phyloP scores from a whole-genome alignment of 106 monocot genomes.

The Hemerocallis citrina region DNA sequence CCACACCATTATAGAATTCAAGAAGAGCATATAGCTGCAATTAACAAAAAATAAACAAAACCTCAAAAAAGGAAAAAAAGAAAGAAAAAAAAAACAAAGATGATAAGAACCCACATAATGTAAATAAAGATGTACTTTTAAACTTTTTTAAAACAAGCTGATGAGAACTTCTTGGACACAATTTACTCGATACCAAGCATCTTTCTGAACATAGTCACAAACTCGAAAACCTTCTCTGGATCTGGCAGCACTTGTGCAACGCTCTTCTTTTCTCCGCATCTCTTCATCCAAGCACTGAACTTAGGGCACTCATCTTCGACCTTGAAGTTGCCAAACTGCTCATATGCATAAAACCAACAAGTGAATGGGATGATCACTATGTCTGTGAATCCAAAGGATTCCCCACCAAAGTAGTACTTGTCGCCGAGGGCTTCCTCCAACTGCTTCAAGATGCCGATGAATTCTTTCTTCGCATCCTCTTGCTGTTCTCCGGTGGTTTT shows the following conservation, averaged over 20 bases:
- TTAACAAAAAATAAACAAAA: no score
- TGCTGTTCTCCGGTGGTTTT: conserved; percentile 2
- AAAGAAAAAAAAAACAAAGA: no score
- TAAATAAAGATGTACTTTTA: no score
- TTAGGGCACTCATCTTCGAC: conserved; percentile 18
- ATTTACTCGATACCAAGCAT: conserved; percentile 14
- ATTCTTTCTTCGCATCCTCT: conserved; percentile 11
- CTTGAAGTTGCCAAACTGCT: conserved; percentile 12
- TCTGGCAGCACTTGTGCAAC: conserved; percentile 14
- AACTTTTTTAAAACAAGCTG: no score
- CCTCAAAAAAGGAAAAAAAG: no score
- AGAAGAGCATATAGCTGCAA: no score
- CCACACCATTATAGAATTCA: no score
- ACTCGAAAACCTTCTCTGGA: conserved; percentile 7
- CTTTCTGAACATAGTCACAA: conserved; percentile 9
- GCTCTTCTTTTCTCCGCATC: conserved; percentile 11
- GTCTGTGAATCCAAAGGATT: conserved; percentile 18
- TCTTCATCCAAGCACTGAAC: conserved; percentile 14
- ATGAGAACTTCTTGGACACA: no score
- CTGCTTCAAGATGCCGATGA: conserved; percentile 4
- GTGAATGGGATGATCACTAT: conserved; percentile 10
- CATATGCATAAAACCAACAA: conserved; percentile 13
- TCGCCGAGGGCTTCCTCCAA: conserved; percentile 20
- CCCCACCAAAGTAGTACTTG: conserved; percentile 11
- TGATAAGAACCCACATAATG: no score